These are phyloP conservation scores for Phytophthora aleatoria DNA, from an alignment of 352 stramenopile species.

Conservation along the genomic window DNA sequence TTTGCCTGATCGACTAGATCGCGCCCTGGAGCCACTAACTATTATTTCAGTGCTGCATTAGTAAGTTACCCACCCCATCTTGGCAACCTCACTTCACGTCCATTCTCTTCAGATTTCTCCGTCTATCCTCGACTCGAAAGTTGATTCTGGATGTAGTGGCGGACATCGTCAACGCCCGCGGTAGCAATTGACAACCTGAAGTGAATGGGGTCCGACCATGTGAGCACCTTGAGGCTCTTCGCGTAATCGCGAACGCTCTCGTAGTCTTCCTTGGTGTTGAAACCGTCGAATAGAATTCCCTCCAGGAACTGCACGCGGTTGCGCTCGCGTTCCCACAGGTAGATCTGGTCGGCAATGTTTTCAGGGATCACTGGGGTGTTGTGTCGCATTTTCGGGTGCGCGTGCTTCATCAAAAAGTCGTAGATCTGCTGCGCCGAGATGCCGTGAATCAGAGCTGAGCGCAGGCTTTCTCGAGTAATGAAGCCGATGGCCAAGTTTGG, in stretches of 20 bases:
- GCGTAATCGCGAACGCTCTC: conserved; percentile 78
- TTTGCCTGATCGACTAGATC: conserved; percentile 23
- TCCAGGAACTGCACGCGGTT: conserved; percentile 87
- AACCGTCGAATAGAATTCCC: conserved; percentile 88
- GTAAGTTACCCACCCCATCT: conserved; percentile 32
- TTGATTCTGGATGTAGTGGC: conserved; percentile 74
- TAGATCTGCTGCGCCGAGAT: conserved; percentile 93
- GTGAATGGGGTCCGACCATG: conserved; percentile 83
- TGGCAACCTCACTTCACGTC: conserved; percentile 6
- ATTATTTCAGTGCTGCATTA: conserved; percentile 44
- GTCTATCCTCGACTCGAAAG: conserved; percentile 30
- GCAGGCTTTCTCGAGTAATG: conserved; percentile 91
- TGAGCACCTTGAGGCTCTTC: conserved; percentile 69
- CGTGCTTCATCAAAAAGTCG: conserved; percentile 91
- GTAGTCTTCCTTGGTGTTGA: conserved; percentile 86
- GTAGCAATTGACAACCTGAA: conserved; percentile 75
- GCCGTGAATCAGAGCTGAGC: conserved; percentile 87
- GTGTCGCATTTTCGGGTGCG: conserved; percentile 79
- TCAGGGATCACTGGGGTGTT: conserved; percentile 84
- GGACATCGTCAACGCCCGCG: conserved; percentile 68
- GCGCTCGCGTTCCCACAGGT: conserved; percentile 91
- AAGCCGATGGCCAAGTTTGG: conserved; percentile 92
- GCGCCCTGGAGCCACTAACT: conserved; percentile 34
- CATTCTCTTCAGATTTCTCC: neutral
- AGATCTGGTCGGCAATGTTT: conserved; percentile 92